Base-by-base conservation (phyloP, 208 protist species). In the Angomonas deanei region DNA sequence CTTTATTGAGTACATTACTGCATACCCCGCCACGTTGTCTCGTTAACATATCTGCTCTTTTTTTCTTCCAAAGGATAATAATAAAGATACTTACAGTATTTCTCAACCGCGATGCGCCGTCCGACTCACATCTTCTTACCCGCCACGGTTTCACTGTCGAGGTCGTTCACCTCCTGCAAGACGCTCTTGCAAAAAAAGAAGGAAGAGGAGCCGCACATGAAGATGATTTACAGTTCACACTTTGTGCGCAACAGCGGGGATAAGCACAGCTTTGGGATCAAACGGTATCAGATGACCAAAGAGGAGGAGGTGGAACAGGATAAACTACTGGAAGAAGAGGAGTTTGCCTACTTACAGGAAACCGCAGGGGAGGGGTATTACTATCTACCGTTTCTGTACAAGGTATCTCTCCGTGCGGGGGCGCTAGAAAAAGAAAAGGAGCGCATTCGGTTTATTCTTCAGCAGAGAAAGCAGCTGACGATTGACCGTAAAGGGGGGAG, bases 301-400 rank as follows among this genome's bases (percentile, higher is more conserved):
- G 48, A 52, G 1, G 64, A 74, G 30, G 75, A 82, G 34, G 68
- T 81, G 19, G 69, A 79, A 46, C 70, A 84, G 46, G 82, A 88
- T 36, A 72, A 58, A 52, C 34, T 68, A 30, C 74, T 88, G 28
- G 86, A 90, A 28, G 86, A 94, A 53, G 88, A 94, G 65, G 84
- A 92, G 61, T 88, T 91, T 63, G 2, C 62, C 65, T 5, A 75
- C 80, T 10, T 78, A 83, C 59, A 55, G 88, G 63, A 76, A n/a
- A n/a, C n/a, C 82, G 1, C n/a, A 84, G 15, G 46, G 15, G 24
- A 46, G 28, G 2, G 17, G 4, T 6, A 46, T 39, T 46, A 46
- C 30, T 34, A 34, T 5, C 30, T 34, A 3, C 24, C 54, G n/a
- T 2, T 34, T 13, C 17, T 17, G 4, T 39, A 42, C 54, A 2